These are phyloP conservation scores for Pseudogymnoascus sp. DNA, from an alignment of 2,329 filamentous ascomycete species.

Conservation along the genomic window DNA sequence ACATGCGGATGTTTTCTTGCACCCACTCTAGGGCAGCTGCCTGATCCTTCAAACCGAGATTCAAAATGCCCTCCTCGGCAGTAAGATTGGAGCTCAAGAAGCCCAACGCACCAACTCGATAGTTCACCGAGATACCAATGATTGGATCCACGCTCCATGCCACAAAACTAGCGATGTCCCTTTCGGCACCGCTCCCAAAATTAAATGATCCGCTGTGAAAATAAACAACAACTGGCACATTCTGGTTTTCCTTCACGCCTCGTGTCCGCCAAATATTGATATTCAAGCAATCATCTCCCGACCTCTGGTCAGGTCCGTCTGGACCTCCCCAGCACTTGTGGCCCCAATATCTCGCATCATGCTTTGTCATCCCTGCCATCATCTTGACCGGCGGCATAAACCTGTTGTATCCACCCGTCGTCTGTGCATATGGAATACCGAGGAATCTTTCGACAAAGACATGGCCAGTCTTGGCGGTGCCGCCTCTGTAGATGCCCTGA, in stretches of 20 bases:
- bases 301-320: slow-evolving; percentile 16
- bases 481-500: slow-evolving; percentile 7
- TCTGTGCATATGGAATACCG: slow-evolving; percentile 43
- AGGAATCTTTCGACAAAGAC: slow-evolving; percentile 38
- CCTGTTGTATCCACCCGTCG: slow-evolving; percentile 40
- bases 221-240: slow-evolving; percentile 50
- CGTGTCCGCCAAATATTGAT: slow-evolving; percentile 42
- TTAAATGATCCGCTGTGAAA: slow-evolving; percentile 61
- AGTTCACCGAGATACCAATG: slow-evolving; percentile 52
- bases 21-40: slow-evolving; percentile 55
- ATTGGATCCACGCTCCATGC: slow-evolving; percentile 46
- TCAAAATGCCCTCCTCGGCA: slow-evolving; percentile 50
- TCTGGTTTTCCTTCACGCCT: slow-evolving; percentile 22
- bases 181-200: slow-evolving; percentile 44
- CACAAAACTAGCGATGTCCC: slow-evolving; percentile 56
- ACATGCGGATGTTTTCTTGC: slow-evolving; percentile 49
- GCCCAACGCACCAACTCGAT: slow-evolving; percentile 59
- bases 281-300: slow-evolving; percentile 48
- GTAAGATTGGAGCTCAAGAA: slow-evolving; percentile 55
- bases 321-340: not conserved
- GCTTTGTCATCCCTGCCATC: slow-evolving; percentile 17
- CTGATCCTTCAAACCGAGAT: slow-evolving; percentile 61
- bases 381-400: slow-evolving; percentile 41
- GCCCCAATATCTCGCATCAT: not conserved
- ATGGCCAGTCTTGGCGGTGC: slow-evolving; percentile 18